Evolutionary conservation across 202 grass and related monocot species (phyloP).

Genomic region (Zizania palustris): DNA sequence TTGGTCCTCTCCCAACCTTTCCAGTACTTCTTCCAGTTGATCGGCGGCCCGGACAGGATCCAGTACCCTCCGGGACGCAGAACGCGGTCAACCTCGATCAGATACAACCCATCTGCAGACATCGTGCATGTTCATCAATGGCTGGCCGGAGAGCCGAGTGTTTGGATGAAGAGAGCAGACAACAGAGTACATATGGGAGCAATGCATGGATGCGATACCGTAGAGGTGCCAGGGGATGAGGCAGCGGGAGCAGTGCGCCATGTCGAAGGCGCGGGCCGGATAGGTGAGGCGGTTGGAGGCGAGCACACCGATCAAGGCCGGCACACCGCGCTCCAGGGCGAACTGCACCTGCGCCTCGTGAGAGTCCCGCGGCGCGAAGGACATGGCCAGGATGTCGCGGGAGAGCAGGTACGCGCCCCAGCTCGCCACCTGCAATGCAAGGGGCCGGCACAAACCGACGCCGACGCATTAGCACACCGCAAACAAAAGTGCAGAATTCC

Average conservation of each 20-base stretch:
- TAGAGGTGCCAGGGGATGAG: conserved; percentile 85
- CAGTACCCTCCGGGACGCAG: conserved; percentile 89
- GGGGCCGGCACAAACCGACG: background rate
- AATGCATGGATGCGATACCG: conserved; percentile 43
- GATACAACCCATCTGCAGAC: conserved; percentile 71
- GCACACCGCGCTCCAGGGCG: conserved; percentile 89
- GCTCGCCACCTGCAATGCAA: conserved; percentile 84
- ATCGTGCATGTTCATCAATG: background rate
- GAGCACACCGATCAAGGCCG: conserved; percentile 93
- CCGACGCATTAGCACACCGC: background rate
- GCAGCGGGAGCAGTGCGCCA: conserved; percentile 93
- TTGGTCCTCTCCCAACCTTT: conserved; percentile 88
- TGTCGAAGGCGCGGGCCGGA: conserved; percentile 85
- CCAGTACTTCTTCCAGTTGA: conserved; percentile 83
- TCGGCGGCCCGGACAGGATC: conserved; percentile 83
- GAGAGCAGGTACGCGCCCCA: conserved; percentile 92
- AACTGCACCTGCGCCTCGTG: conserved; percentile 98
- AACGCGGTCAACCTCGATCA: conserved; percentile 86
- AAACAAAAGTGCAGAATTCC: background rate
- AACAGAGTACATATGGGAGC: background rate
- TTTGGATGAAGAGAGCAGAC: background rate
- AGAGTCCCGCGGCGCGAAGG: conserved; percentile 88
- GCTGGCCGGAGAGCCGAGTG: background rate
- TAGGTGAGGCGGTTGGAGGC: conserved; percentile 88
- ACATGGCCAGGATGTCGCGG: conserved; percentile 79